phyloP scores from a whole-genome alignment of 441 rosid genomes.

The Adansonia rubrostipa region DNA sequence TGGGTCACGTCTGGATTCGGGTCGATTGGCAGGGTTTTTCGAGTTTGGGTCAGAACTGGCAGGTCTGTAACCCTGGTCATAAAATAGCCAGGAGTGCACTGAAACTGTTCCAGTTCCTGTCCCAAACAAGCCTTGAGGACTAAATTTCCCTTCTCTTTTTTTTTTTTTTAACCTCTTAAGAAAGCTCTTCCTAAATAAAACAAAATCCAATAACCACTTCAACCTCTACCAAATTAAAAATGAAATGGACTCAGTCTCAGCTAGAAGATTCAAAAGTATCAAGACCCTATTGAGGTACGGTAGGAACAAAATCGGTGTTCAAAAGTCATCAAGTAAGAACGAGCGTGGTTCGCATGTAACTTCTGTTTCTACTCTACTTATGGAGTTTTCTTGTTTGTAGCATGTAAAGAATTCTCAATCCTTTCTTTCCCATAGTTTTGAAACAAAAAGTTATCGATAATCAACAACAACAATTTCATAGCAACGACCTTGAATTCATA shows the following conservation, averaged over 20 bases:
- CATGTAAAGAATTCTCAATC: not conserved
- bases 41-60: too few relatives aligned
- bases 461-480: not conserved
- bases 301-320: not conserved
- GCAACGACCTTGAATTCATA: not conserved
- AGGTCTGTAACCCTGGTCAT: not conserved
- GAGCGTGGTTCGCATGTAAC: not conserved
- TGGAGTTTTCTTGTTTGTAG: not conserved
- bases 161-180: not conserved
- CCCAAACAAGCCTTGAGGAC: not conserved
- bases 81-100: not conserved
- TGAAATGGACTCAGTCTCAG: not conserved
- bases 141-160: not conserved
- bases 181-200: not conserved
- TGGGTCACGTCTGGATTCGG: too few relatives aligned
- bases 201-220: not conserved
- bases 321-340: not conserved
- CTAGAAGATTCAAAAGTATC: not conserved
- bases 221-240: not conserved
- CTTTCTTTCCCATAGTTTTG: not conserved
- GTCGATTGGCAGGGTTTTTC: too few relatives aligned
- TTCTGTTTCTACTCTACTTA: not conserved
- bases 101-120: not conserved
- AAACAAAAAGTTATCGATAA: not conserved
- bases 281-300: not conserved